Percentiles rank a stretch among this genome's conserved stretches.
These are phyloP conservation scores for Suhomyces tanzawaensis DNA, from an alignment of 805 yeast genomes.

Conservation along the genomic window DNA sequence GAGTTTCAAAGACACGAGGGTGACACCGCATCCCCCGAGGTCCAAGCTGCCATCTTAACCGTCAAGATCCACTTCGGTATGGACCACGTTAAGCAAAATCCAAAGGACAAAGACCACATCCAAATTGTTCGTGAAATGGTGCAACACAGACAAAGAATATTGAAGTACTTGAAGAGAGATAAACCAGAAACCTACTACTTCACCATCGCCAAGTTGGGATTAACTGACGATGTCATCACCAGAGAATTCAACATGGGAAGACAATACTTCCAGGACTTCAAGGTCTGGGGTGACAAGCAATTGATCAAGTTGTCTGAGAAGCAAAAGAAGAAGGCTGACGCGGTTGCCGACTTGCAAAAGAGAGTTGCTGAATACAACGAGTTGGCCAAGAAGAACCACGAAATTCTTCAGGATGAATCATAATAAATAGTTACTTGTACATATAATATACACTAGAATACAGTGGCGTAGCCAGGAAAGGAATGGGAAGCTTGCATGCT, in stretches of 20 bases:
- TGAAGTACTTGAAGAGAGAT: slow-evolving; percentile 78
- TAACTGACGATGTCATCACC: slow-evolving; percentile 74
- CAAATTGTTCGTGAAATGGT: slow-evolving; percentile 77
- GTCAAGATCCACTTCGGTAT: slow-evolving; percentile 75
- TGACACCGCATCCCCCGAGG: slow-evolving; percentile 94
- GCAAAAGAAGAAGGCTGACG: slow-evolving; percentile 25
- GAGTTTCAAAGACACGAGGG: slow-evolving; percentile 85
- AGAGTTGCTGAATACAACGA: slow-evolving; percentile 38
- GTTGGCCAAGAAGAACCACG: slow-evolving; percentile 37
- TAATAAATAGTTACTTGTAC: slow-evolving; percentile 7
- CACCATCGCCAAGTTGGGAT: slow-evolving; percentile 83
- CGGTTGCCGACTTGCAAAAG: slow-evolving; percentile 33
- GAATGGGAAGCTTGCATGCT: no score
- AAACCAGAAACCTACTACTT: slow-evolving; percentile 81
- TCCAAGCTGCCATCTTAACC: slow-evolving; percentile 89
- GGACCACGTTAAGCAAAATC: slow-evolving; percentile 62
- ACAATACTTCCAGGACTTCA: slow-evolving; percentile 73
- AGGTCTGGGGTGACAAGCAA: slow-evolving; percentile 72
- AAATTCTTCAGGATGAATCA: slow-evolving; percentile 11
- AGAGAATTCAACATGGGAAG: slow-evolving; percentile 80
- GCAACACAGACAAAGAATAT: slow-evolving; percentile 81
- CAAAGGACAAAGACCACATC: slow-evolving; percentile 69
- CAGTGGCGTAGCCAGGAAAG: neutral
- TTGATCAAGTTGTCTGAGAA: slow-evolving; percentile 47
- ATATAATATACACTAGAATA: slow-evolving; percentile 5